Evolutionary conservation across 2,329 filamentous ascomycete species (phyloP).

Genomic region (Aquanectria penicillioides): DNA sequence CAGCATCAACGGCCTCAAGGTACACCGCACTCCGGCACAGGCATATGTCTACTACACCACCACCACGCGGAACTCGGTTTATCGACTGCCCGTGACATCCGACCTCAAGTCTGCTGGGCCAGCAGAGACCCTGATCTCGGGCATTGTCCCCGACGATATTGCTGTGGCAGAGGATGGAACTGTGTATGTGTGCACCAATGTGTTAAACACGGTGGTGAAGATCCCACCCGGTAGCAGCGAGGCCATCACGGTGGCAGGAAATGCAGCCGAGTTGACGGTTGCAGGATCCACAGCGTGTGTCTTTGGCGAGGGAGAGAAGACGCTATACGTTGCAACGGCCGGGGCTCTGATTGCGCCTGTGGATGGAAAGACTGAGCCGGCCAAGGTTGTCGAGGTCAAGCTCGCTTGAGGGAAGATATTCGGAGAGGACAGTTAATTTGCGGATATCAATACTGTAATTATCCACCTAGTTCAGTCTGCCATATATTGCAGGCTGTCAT

Average conservation of each 20-base stretch:
- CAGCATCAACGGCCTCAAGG: constrained; percentile 35
- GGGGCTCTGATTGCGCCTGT: constrained; percentile 26
- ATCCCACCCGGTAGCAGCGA: constrained; percentile 13
- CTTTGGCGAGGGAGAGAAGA: constrained; percentile 14
- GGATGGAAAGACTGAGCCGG: constrained; percentile 33
- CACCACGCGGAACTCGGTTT: constrained; percentile 29
- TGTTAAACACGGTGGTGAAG: constrained; percentile 29
- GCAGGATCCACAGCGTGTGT: constrained; percentile 31
- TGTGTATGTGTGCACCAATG: constrained; percentile 32
- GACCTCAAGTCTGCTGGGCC: constrained; percentile 17
- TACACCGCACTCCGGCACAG: constrained; percentile 24
- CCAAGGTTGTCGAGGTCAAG: constrained; percentile 29
- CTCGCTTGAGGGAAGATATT: constrained; percentile 1
- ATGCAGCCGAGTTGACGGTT: constrained; percentile 12
- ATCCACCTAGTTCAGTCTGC: constrained; percentile 15
- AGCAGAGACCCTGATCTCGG: constrained; percentile 25
- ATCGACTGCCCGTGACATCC: constrained; percentile 25
- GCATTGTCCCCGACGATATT: constrained; percentile 31
- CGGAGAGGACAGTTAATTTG: constrained; percentile 14
- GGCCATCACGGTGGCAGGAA: constrained; percentile 15
- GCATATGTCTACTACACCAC: constrained; percentile 30
- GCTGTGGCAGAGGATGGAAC: constrained; percentile 29
- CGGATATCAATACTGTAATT: constrained; percentile 10
- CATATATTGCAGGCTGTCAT: constrained; percentile 28
- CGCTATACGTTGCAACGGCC: constrained; percentile 30